Conservation (phyloP, 257 asterid genomes). For the Asclepias syriaca region DNA sequence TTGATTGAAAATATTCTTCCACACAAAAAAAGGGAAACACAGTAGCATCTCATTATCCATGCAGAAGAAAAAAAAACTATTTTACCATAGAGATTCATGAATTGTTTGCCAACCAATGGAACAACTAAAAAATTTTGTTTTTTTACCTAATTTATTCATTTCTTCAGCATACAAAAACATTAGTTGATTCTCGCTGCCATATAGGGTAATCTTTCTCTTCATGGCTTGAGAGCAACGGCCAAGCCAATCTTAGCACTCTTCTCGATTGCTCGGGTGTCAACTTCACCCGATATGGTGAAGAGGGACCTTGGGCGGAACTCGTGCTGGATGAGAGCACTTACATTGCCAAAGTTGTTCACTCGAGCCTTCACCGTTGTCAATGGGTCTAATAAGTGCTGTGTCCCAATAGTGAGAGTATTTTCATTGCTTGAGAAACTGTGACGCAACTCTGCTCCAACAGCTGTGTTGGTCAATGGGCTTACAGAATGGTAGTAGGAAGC, state of each 20-base stretch:
- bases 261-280: conserved; percentile 89
- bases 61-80: neutral
- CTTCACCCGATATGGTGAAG: conserved; percentile 91
- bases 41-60: neutral
- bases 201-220: conserved; percentile 18
- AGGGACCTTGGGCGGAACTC: conserved; percentile 88
- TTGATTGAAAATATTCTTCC: conserved; percentile 4
- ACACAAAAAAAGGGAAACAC: conserved; percentile 3
- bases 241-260: conserved; percentile 88
- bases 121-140: neutral
- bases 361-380: conserved; percentile 78
- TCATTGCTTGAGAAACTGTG: conserved; percentile 84
- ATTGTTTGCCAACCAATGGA: conserved; percentile 4
- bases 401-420: conserved; percentile 73
- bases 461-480: conserved; percentile 68
- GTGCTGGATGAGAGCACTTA: conserved; percentile 87
- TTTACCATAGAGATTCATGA: neutral
- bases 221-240: conserved; percentile 88
- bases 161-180: conserved; percentile 8
- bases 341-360: conserved; percentile 76
- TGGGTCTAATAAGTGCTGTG: conserved; percentile 81
- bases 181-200: neutral
- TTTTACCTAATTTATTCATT: conserved; percentile 19
- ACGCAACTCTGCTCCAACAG: conserved; percentile 91
- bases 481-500: conserved; percentile 89